These are phyloP conservation scores for Talaromyces sp. DNA, from an alignment of 2,329 filamentous ascomycete species.

Conservation along the genomic window DNA sequence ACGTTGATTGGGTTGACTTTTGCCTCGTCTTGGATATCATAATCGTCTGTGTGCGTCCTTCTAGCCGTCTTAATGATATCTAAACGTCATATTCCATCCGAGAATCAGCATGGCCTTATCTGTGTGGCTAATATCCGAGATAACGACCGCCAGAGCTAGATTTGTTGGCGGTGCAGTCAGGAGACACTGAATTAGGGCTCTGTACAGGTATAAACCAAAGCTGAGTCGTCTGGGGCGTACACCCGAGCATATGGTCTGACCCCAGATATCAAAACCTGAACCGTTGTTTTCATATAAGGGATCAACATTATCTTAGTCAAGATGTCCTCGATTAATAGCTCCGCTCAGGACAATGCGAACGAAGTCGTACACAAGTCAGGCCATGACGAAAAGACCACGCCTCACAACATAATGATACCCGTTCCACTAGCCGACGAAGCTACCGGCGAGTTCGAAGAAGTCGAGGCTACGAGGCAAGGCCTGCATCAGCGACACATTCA, in stretches of 20 bases:
- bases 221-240: not conserved
- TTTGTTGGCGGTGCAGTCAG: not conserved
- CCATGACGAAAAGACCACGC: not conserved
- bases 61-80: not conserved
- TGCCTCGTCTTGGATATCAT: not conserved
- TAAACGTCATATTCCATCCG: not conserved
- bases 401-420: not conserved
- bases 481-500: slow-evolving; percentile 46
- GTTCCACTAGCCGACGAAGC: not conserved
- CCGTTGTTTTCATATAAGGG: not conserved
- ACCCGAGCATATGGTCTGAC: not conserved
- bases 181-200: not conserved
- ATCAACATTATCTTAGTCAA: not conserved
- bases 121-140: not conserved
- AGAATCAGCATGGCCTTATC: not conserved
- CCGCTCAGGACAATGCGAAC: not conserved
- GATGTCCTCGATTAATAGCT: not conserved
- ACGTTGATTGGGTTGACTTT: not conserved
- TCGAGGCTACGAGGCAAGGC: not conserved
- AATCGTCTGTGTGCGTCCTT: not conserved
- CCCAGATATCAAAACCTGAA: not conserved
- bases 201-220: not conserved
- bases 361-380: not conserved
- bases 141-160: not conserved
- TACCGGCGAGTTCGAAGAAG: slow-evolving; percentile 12